These are phyloP conservation scores for Arabidopsis hybrid DNA, from an alignment of 441 rosid genomes.

Conservation along the genomic window DNA sequence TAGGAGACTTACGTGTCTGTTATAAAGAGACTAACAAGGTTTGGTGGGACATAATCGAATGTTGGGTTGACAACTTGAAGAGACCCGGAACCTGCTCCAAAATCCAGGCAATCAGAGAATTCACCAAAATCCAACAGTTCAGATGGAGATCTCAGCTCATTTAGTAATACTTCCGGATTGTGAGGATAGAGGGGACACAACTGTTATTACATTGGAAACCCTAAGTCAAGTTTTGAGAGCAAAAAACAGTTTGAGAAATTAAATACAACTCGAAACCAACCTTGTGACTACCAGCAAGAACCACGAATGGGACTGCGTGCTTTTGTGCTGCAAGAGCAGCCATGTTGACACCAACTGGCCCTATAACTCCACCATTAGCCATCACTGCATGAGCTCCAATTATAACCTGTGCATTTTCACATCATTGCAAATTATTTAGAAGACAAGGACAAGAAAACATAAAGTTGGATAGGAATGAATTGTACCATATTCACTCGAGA, in stretches of 20 bases:
- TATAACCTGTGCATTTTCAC: constrained; percentile 67
- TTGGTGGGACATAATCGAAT: constrained; percentile 97
- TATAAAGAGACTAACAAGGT: constrained; percentile 92
- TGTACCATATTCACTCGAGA: constrained; percentile 96
- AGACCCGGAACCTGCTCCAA: constrained; percentile 66
- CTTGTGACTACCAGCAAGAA: constrained; percentile 98
- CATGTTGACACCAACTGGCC: constrained; percentile 98
- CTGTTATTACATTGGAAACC: constrained; percentile 49
- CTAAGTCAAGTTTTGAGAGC: constrained; percentile 7
- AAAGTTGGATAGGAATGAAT: constrained; percentile 9
- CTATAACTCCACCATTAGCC: constrained; percentile 99
- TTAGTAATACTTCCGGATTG: constrained; percentile 90
- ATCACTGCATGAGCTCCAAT: constrained; percentile 99
- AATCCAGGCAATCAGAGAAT: constrained; percentile 96
- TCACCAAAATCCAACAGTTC: constrained; percentile 97
- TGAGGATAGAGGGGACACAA: constrained; percentile 97
- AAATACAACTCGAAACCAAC: constrained; percentile 45
- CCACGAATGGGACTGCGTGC: constrained; percentile 99
- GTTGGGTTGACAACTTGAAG: constrained; percentile 95
- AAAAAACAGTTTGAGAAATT: not conserved
- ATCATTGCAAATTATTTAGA: constrained; percentile 24
- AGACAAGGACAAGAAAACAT: constrained; percentile 13
- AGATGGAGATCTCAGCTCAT: constrained; percentile 96
- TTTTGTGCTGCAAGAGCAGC: constrained; percentile 98
- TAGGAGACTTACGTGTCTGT: constrained; percentile 88